Evolutionary conservation across 2,329 filamentous ascomycete species (phyloP), one percentile per base, ranked within the genome.

Genomic region (Pyrenochaeta sp.): DNA sequence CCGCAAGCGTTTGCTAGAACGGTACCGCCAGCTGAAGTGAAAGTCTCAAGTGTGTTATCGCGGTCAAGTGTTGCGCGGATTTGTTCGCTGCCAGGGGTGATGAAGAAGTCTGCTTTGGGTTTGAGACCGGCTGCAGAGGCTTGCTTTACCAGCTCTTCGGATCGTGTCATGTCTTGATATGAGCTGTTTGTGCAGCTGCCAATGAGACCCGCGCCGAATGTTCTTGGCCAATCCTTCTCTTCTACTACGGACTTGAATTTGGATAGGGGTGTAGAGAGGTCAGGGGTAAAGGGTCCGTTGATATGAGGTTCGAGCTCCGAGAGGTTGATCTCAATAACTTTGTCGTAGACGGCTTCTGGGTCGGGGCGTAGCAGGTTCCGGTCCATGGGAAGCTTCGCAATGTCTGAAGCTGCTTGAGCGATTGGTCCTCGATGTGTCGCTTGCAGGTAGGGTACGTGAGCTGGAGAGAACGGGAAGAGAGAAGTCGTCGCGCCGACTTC

Each of bases 141-240:
- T 78, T 97, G 93, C 78, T 94, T 93, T 57, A 98, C 92, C 55
- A 99, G 87, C 73, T 93, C 88, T 80, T 97, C 94, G 13, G 93
- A 92, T 61, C 94, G 90, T 36, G 93, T 96, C 95, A 99, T 99
- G 77, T 99, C 95, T 80, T 97, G 91, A 78, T 98, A 99, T 2
- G 95, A 98, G 78, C 92, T 96, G 85, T 99, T 99, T 50, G 95
- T 99, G 84, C 95, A 99, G 81, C 93, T 97, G 59, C 95, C 95
- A 74, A 99, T 99, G 53, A 99, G 85, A 50, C 93, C 93, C 27
- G 95, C 94, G 12, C 93, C 95, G 61, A 99, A 90, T 62, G 90
- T 92, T 74, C 91, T 87, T 2, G 95, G 95, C 95, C 95, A 99
- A 50, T 90, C 83, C 78, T 97, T 92, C 69, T 90, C 85, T 78